Conservation (phyloP, 805 yeast species). For the Clavispora vitiphila region DNA sequence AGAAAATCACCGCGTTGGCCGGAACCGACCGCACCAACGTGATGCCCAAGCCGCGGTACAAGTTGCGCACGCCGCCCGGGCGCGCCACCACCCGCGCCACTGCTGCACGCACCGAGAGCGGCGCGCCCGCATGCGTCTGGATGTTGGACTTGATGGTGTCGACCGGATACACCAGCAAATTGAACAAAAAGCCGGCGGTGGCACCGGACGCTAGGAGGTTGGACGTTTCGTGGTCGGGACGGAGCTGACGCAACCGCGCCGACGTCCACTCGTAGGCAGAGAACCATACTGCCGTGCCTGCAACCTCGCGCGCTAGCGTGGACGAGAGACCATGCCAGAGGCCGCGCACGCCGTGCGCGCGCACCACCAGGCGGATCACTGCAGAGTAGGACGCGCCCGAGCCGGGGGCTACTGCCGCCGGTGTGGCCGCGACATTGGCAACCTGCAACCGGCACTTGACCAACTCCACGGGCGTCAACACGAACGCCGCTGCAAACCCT, state of each 20-base stretch:
- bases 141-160: slow-evolving; percentile 86
- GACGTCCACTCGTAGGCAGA: slow-evolving; percentile 70
- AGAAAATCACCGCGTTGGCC: slow-evolving; percentile 83
- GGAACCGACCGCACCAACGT: slow-evolving; percentile 81
- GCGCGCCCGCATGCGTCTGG: slow-evolving; percentile 52
- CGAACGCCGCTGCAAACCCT: slow-evolving; percentile 77
- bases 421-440: slow-evolving; percentile 26
- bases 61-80: slow-evolving; percentile 59
- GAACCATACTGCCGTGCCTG: slow-evolving; percentile 94
- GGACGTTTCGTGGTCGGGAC: slow-evolving; percentile 22
- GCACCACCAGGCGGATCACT: slow-evolving; percentile 34
- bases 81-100: slow-evolving; percentile 25
- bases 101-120: slow-evolving; percentile 31
- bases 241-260: slow-evolving; percentile 26
- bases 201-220: slow-evolving; percentile 78
- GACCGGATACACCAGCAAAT: slow-evolving; percentile 77
- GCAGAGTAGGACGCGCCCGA: too few relatives aligned
- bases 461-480: slow-evolving; percentile 88
- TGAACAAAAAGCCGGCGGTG: slow-evolving; percentile 77
- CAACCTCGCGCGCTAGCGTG: slow-evolving; percentile 75
- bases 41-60: slow-evolving; percentile 82
- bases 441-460: slow-evolving; percentile 88
- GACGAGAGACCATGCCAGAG: slow-evolving; percentile 86
- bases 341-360: slow-evolving; percentile 58
- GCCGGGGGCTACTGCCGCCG: too few relatives aligned